These are phyloP conservation scores for Colletotrichum camelliae DNA, from an alignment of 2,329 filamentous ascomycete genomes.

Conservation along the genomic window DNA sequence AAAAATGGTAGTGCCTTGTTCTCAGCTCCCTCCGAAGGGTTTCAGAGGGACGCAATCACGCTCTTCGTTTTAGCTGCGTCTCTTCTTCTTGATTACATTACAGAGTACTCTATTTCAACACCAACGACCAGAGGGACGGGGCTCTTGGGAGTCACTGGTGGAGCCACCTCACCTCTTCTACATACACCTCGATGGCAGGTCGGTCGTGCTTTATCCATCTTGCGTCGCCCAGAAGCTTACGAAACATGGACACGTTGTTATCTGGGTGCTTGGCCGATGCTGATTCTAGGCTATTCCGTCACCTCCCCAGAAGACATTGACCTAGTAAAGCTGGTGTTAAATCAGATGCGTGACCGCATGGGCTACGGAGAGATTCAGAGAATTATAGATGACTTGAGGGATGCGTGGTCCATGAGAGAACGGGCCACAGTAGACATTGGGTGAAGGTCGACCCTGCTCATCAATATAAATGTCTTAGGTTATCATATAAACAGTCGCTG, in stretches of 20 bases:
- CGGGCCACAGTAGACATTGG: neutral
- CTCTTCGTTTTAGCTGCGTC: neutral
- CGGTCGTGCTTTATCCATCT: neutral
- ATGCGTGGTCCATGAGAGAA: neutral
- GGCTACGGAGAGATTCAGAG: neutral
- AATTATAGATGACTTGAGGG: neutral
- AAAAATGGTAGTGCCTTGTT: too few species aligned
- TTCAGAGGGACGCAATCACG: neutral
- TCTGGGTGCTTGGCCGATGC: neutral
- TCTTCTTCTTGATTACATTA: neutral
- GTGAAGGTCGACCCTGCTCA: neutral
- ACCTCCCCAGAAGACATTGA: neutral
- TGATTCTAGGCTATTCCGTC: neutral
- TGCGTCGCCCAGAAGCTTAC: neutral
- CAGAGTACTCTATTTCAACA: neutral
- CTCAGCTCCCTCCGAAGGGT: rapidly evolving
- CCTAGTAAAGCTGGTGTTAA: neutral
- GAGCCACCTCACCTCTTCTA: too few species aligned
- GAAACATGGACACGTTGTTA: neutral
- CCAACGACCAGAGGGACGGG: neutral
- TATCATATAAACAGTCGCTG: neutral
- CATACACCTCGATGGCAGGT: neutral
- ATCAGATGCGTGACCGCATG: neutral
- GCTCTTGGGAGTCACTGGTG: neutral
- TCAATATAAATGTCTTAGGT: neutral